A percentile compares a stretch with the other conserved stretches of the same genome.
phyloP scores from a whole-genome alignment of 495 filamentous ascomycete species.

The Aspergillus conjunctus region DNA sequence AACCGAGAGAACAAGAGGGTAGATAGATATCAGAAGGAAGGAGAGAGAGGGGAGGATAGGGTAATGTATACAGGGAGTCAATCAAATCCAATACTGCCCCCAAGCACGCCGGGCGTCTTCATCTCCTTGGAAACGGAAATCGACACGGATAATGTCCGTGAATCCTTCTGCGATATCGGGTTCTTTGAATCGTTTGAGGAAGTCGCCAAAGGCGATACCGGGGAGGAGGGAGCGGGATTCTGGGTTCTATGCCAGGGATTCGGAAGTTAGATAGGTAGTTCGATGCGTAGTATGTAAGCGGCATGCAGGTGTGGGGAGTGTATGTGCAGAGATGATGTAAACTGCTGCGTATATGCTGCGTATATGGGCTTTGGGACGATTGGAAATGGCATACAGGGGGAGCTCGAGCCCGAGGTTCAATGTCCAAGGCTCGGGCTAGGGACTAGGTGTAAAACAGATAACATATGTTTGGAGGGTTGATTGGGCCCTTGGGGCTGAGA shows the following conservation, averaged over 20 bases:
- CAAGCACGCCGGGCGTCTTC: conserved; percentile 62
- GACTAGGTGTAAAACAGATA: too few relatives aligned
- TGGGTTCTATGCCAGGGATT: conserved; percentile 61
- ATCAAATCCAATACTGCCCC: conserved; percentile 68
- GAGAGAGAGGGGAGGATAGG: neutral
- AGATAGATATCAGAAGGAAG: neutral
- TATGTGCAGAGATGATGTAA: too few relatives aligned
- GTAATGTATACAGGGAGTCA: neutral
- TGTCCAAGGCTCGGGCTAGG: too few relatives aligned
- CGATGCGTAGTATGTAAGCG: conserved; percentile 1
- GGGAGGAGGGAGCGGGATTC: conserved; percentile 76
- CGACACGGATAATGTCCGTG: conserved; percentile 68
- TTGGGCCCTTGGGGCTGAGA: too few relatives aligned
- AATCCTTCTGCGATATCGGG: conserved; percentile 81
- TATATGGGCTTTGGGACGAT: too few relatives aligned
- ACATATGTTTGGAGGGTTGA: too few relatives aligned
- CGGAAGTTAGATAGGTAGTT: neutral
- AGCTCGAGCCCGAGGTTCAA: too few relatives aligned
- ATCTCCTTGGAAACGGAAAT: conserved; percentile 66
- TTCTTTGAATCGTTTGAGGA: conserved; percentile 66
- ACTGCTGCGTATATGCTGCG: too few relatives aligned
- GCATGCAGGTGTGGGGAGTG: neutral
- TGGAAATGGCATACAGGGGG: too few relatives aligned
- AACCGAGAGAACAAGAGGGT: too few relatives aligned
- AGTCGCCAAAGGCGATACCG: conserved; percentile 76